Conservation (phyloP, 2,329 filamentous ascomycete genomes). For the Colletotrichum sublineola region DNA sequence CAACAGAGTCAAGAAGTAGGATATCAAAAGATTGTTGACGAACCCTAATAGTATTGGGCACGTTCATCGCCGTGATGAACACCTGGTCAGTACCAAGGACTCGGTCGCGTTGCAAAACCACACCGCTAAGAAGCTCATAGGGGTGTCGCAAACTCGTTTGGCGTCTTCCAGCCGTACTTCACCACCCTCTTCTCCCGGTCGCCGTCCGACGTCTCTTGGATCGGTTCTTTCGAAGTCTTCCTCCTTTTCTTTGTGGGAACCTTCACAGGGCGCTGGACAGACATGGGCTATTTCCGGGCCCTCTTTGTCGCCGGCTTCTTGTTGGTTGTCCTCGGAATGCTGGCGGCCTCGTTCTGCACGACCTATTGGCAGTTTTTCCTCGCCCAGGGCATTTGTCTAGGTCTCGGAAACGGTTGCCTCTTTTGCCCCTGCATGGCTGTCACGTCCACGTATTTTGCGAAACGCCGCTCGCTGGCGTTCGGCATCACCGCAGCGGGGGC, state of each 20-base stretch:
- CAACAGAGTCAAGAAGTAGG: neutral
- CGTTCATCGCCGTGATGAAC: conserved; percentile 63
- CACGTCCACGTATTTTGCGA: conserved; percentile 75
- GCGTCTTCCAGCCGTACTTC: conserved; percentile 68
- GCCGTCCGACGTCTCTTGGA: conserved; percentile 65
- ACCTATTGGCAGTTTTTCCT: conserved; percentile 69
- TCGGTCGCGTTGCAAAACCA: neutral
- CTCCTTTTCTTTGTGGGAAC: conserved; percentile 68
- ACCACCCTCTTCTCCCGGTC: conserved; percentile 53
- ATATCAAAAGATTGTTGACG: neutral
- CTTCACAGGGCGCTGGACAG: conserved; percentile 65
- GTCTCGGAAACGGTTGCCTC: conserved; percentile 71
- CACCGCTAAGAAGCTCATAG: conserved; percentile 45
- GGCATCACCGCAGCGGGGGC: conserved; percentile 73
- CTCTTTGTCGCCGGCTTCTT: conserved; percentile 56
- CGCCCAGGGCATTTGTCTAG: conserved; percentile 66
- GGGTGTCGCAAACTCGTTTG: conserved; percentile 69
- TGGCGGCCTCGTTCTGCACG: conserved; percentile 58
- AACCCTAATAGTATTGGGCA: conserved; percentile 50
- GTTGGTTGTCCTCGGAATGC: conserved; percentile 61
- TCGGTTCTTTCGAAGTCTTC: conserved; percentile 67
- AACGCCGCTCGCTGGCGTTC: conserved; percentile 69
- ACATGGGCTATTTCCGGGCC: conserved; percentile 65
- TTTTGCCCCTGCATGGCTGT: conserved; percentile 76
- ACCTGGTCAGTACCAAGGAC: conserved; percentile 55